Evolutionary conservation across 768 basidiomycete genomes (phyloP).

Genomic region (Leucocoprinus leucothites): DNA sequence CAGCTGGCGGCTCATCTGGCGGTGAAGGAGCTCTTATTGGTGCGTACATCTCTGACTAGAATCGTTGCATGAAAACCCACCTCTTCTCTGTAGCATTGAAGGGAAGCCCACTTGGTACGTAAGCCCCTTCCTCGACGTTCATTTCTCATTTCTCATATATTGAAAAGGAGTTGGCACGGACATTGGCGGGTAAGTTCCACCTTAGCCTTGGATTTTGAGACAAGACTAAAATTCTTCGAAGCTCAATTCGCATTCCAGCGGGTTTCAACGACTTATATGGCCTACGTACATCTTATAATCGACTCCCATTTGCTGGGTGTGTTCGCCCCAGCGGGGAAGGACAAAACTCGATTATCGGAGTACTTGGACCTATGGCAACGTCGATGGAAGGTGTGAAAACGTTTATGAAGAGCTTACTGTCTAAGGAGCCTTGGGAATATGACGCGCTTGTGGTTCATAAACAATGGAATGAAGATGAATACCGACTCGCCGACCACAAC

Average conservation of each 20-base stretch:
- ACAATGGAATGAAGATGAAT: conserved; percentile 58
- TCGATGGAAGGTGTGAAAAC: not conserved
- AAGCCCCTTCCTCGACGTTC: not conserved
- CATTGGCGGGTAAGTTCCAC: conserved; percentile 46
- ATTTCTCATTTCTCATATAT: conserved; percentile 14
- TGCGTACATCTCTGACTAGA: conserved; percentile 16
- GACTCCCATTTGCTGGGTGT: conserved; percentile 66
- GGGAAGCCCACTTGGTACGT: conserved; percentile 41
- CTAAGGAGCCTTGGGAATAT: conserved; percentile 56
- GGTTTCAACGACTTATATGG: conserved; percentile 70
- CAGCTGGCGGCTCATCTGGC: conserved; percentile 79
- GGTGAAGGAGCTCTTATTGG: conserved; percentile 82
- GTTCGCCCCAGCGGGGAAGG: conserved; percentile 66
- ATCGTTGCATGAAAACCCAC: too few species aligned
- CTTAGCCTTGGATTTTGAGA: not conserved
- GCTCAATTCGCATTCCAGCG: conserved; percentile 73
- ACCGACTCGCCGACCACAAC: conserved; percentile 55
- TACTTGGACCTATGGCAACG: not conserved
- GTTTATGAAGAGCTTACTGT: conserved; percentile 64
- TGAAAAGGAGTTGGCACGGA: conserved; percentile 73
- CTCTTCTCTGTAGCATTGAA: conserved; percentile 29
- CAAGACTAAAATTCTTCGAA: not conserved
- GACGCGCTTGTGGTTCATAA: conserved; percentile 60
- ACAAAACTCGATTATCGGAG: conserved; percentile 53
- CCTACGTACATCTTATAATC: conserved; percentile 63